A percentile compares a stretch with the other conserved stretches of the same genome.
These are phyloP conservation scores for Inonotus obliquus DNA, from an alignment of 1,284 basidiomycete genomes.

Conservation along the genomic window DNA sequence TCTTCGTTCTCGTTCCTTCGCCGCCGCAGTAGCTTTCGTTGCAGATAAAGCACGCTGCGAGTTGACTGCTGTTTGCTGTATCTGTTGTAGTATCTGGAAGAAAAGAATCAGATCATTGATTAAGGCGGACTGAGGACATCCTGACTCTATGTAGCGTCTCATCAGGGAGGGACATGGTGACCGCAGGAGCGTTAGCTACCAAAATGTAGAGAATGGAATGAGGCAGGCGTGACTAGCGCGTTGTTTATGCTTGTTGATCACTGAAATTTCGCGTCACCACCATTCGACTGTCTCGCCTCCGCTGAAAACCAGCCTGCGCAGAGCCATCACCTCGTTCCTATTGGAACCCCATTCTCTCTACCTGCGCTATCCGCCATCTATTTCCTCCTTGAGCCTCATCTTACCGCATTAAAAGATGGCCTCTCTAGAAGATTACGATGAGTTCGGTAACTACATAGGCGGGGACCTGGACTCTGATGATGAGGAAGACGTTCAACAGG, in stretches of 20 bases:
- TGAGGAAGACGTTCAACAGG: conserved; percentile 51
- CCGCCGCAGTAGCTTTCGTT: conserved; percentile 65
- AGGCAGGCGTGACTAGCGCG: conserved; percentile 20
- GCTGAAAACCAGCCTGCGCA: not conserved
- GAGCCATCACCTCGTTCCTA: not conserved
- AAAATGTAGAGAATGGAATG: not conserved
- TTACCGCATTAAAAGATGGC: conserved; percentile 48
- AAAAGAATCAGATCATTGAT: conserved; percentile 11
- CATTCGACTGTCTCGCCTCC: not conserved
- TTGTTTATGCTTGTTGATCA: conserved; percentile 9
- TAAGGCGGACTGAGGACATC: not conserved
- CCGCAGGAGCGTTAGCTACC: conserved; percentile 9
- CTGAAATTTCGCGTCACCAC: conserved; percentile 10
- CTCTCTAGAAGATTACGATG: conserved; percentile 82
- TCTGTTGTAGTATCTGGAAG: conserved; percentile 80
- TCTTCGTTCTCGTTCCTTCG: conserved; percentile 81
- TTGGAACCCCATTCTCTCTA: not conserved
- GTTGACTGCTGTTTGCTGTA: conserved; percentile 79
- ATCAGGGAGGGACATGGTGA: conserved; percentile 70
- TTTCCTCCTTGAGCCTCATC: not conserved
- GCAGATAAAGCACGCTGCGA: conserved; percentile 74
- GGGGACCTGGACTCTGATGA: conserved; percentile 89
- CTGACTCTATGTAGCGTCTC: conserved; percentile 70
- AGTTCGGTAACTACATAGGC: conserved; percentile 96
- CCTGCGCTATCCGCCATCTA: not conserved